Conservation (phyloP, 495 filamentous ascomycete genomes). For the Rostrohypoxylon terebratum region DNA sequence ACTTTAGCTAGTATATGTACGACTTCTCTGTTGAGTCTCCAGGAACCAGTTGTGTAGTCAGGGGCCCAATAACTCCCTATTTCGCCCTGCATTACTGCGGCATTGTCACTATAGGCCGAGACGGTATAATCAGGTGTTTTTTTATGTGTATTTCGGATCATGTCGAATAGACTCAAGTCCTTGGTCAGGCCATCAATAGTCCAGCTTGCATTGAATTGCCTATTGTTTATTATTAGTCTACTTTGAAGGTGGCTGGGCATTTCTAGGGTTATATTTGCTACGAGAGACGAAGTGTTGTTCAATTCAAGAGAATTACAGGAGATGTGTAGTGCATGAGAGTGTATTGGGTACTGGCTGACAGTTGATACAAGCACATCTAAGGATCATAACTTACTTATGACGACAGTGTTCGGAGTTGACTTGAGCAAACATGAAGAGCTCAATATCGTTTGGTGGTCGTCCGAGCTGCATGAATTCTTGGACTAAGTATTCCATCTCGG, state of each 20-base stretch:
- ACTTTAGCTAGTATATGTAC: constrained; percentile 94
- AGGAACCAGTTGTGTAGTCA: constrained; percentile 82
- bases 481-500: constrained; percentile 93
- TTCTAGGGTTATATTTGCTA: too few relatives aligned
- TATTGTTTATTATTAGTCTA: constrained; percentile 21
- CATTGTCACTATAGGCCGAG: constrained; percentile 97
- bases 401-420: constrained; percentile 87
- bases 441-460: constrained; percentile 85
- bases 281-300: background rate
- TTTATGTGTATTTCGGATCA: constrained; percentile 95
- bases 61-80: constrained; percentile 86
- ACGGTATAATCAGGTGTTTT: constrained; percentile 80
- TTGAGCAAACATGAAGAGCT: constrained; percentile 99
- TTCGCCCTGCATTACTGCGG: constrained; percentile 86
- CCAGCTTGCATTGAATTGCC: constrained; percentile 95
- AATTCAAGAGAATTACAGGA: background rate
- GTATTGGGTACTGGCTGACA: background rate
- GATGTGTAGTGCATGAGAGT: background rate
- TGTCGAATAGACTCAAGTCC: constrained; percentile 83
- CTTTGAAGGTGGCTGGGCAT: constrained; percentile 29
- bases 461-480: constrained; percentile 81
- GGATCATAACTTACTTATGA: constrained; percentile 61
- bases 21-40: constrained; percentile 86
- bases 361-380: background rate
- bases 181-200: constrained; percentile 91